phyloP scores from a whole-genome alignment of 1,284 basidiomycete genomes.

The Dichomitus squalens region DNA sequence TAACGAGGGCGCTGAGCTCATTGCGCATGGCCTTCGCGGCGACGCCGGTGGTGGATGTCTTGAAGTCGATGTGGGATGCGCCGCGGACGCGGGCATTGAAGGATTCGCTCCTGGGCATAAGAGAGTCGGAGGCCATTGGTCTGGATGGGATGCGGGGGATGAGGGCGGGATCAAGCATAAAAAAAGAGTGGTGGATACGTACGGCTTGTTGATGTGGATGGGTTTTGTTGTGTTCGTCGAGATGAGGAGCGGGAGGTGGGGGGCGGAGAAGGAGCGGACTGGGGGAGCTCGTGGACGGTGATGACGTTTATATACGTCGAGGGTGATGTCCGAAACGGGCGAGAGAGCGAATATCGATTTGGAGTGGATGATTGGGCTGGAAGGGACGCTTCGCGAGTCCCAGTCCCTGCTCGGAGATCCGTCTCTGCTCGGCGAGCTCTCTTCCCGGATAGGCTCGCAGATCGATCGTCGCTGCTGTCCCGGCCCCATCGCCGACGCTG shows the following conservation, averaged over 20 bases:
- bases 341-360: conserved; percentile 22
- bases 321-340: conserved; percentile 32
- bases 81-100: conserved; percentile 69
- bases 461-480: conserved; percentile 36
- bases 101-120: conserved; percentile 63
- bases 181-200: conserved; percentile 24
- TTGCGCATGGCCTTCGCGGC: conserved; percentile 99
- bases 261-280: conserved; percentile 49
- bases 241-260: conserved; percentile 58
- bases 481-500: not conserved
- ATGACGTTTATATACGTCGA: conserved; percentile 51
- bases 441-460: conserved; percentile 56
- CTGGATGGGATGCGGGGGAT: conserved; percentile 18
- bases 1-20: conserved; percentile 93
- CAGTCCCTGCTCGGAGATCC: conserved; percentile 12
- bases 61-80: conserved; percentile 84
- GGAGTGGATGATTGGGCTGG: conserved; percentile 8
- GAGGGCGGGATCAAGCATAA: conserved; percentile 13
- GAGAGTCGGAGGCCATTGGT: conserved; percentile 50
- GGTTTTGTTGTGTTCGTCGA: conserved; percentile 66
- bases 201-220: conserved; percentile 53
- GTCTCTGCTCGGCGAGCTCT: conserved; percentile 28
- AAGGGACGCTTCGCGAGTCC: conserved; percentile 13
- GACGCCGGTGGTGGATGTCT: conserved; percentile 97
- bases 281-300: conserved; percentile 53